phyloP scores from a whole-genome alignment of 1,139 yeast species.

The Zygoascus meyerae region DNA sequence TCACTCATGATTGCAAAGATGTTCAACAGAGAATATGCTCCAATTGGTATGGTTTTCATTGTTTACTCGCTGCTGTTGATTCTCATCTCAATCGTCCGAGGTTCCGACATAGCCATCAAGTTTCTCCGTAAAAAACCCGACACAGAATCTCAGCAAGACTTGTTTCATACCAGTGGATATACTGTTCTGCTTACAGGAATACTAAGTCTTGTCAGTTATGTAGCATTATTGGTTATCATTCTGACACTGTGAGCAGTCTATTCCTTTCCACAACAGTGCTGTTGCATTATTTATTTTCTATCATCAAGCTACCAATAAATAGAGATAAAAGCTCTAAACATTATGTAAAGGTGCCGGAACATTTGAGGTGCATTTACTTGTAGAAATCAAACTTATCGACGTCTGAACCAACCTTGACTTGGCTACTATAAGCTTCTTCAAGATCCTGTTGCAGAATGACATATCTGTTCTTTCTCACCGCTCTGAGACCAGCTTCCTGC shows the following conservation, averaged over 20 bases:
- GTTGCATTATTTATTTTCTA: too few species aligned
- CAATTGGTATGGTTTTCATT: conserved; percentile 37
- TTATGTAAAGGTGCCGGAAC: too few species aligned
- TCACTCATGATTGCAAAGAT: conserved; percentile 35
- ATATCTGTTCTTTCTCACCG: conserved; percentile 95
- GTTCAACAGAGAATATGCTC: conserved; percentile 35
- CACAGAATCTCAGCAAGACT: conserved; percentile 11
- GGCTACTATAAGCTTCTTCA: conserved; percentile 95
- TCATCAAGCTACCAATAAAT: too few species aligned
- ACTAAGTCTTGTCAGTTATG: conserved; percentile 26
- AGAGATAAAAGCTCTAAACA: too few species aligned
- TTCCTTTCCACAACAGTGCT: too few species aligned
- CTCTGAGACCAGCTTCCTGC: conserved; percentile 99
- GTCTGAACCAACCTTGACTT: conserved; percentile 92
- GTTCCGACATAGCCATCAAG: conserved; percentile 20
- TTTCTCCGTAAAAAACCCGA: conserved; percentile 20
- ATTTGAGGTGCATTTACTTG: conserved; percentile 44
- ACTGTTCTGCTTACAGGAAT: conserved; percentile 29
- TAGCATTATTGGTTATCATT: conserved; percentile 24
- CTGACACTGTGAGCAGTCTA: conserved; percentile 5
- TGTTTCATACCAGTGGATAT: conserved; percentile 29
- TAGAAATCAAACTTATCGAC: conserved; percentile 97
- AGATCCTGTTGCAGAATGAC: conserved; percentile 92
- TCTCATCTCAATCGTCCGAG: conserved; percentile 30
- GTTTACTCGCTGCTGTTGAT: conserved; percentile 35